Conservation (phyloP, 139 green algal genomes). For the Picochlorum sp. region DNA sequence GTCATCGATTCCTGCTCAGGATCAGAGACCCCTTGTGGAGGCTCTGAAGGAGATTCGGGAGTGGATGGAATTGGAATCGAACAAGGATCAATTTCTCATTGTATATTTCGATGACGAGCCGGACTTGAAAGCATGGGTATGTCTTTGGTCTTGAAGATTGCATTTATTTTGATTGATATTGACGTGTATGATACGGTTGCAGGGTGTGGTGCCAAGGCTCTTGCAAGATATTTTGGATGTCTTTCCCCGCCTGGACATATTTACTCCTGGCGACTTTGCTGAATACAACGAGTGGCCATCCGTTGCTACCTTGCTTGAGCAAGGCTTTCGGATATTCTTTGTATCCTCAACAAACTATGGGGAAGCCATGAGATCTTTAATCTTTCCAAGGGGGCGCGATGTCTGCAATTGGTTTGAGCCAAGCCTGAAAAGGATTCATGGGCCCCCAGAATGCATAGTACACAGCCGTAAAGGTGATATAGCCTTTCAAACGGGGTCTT, state of each 20-base stretch:
- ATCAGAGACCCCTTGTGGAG: conserved; percentile 45
- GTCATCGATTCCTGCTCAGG: conserved; percentile 46
- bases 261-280: conserved; percentile 28
- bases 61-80: conserved; percentile 40
- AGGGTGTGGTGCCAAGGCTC: conserved; percentile 25
- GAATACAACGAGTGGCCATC: conserved; percentile 18
- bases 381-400: conserved; percentile 27
- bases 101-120: conserved; percentile 59
- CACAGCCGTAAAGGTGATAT: background rate
- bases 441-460: conserved; percentile 24
- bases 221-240: conserved; percentile 23
- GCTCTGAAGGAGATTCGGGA: conserved; percentile 43
- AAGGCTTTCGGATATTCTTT: conserved; percentile 44
- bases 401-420: conserved; percentile 52
- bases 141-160: background rate
- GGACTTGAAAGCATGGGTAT: conserved; percentile 42
- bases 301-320: conserved; percentile 24
- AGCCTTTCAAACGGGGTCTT: conserved; percentile 16
- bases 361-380: conserved; percentile 30
- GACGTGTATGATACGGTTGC: conserved; percentile 10
- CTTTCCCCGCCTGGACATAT: conserved; percentile 27
- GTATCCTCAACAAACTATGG: conserved; percentile 50
- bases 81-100: conserved; percentile 42
- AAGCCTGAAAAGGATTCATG: conserved; percentile 15
- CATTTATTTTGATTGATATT: too few species aligned